Conservation (phyloP, 306 rosid genomes). For the Casuarina glauca region DNA sequence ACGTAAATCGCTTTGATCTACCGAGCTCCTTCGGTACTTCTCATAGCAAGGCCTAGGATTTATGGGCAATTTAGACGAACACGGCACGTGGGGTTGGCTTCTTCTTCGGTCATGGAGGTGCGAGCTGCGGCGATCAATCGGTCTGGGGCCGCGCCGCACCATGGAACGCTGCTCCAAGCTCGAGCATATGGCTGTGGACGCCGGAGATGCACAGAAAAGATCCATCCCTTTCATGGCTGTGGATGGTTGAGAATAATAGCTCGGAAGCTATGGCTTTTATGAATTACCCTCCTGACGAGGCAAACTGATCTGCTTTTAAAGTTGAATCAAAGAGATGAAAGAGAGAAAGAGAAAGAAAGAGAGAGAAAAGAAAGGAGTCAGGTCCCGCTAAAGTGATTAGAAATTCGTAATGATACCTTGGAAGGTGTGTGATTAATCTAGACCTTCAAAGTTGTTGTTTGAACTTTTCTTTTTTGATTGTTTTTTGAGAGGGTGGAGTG, state of each 20-base stretch:
- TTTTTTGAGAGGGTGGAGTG: conserved; percentile 10
- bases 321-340: background rate
- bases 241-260: background rate
- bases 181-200: conserved; percentile 66
- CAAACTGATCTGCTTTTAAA: conserved; percentile 23
- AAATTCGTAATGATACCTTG: conserved; percentile 21
- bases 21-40: conserved; percentile 48
- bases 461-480: background rate
- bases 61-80: conserved; percentile 68
- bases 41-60: conserved; percentile 57
- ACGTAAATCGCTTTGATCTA: conserved; percentile 33
- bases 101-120: conserved; percentile 33
- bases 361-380: conserved; percentile 9
- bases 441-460: conserved; percentile 30
- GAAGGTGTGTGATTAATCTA: conserved; percentile 38
- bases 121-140: conserved; percentile 9
- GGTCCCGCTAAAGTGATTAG: conserved; percentile 35
- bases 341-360: background rate
- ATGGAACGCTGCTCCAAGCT: conserved; percentile 49
- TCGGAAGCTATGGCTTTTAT: conserved; percentile 8
- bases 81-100: conserved; percentile 48
- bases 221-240: conserved; percentile 62
- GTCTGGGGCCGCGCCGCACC: conserved; percentile 33
- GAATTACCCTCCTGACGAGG: conserved; percentile 21
- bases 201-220: conserved; percentile 63